A percentile compares a stretch with the other conserved stretches of the same genome.
These are phyloP conservation scores for Erysimum pusillum DNA, from an alignment of 441 rosid species.

Conservation along the genomic window DNA sequence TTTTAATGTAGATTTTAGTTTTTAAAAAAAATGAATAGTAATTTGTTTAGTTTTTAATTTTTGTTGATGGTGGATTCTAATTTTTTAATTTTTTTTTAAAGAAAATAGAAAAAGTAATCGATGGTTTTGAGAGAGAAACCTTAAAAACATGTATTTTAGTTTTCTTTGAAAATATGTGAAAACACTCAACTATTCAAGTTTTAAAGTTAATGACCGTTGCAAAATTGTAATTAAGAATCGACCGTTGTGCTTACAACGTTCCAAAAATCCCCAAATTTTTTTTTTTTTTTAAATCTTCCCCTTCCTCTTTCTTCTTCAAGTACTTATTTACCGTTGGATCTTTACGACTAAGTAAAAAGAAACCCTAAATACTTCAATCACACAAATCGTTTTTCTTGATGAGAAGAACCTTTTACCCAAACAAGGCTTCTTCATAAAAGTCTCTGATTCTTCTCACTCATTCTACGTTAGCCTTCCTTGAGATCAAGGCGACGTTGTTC, in stretches of 20 bases:
- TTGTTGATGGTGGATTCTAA: too few relatives aligned
- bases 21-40: too few relatives aligned
- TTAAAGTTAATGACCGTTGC: too few relatives aligned
- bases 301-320: slow-evolving; percentile 4
- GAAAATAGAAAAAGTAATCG: too few relatives aligned
- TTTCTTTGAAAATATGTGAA: too few relatives aligned
- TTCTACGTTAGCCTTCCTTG: slow-evolving; percentile 86
- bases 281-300: not conserved
- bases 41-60: too few relatives aligned
- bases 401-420: slow-evolving; percentile 86
- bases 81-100: too few relatives aligned
- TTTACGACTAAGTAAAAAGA: slow-evolving; percentile 15
- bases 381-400: slow-evolving; percentile 49
- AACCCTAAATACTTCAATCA: slow-evolving; percentile 26
- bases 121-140: too few relatives aligned
- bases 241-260: slow-evolving; percentile 48
- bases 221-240: not conserved
- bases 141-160: too few relatives aligned
- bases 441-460: slow-evolving; percentile 92
- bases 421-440: slow-evolving; percentile 89
- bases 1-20: too few relatives aligned
- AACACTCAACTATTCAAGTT: too few relatives aligned
- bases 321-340: slow-evolving; percentile 37
- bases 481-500: slow-evolving; percentile 76
- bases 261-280: slow-evolving; percentile 16